Evolutionary conservation across 164 flowering plant genomes (phyloP), one percentile per base, ranked within the genome.

Genomic region (Houttuynia cordata): DNA sequence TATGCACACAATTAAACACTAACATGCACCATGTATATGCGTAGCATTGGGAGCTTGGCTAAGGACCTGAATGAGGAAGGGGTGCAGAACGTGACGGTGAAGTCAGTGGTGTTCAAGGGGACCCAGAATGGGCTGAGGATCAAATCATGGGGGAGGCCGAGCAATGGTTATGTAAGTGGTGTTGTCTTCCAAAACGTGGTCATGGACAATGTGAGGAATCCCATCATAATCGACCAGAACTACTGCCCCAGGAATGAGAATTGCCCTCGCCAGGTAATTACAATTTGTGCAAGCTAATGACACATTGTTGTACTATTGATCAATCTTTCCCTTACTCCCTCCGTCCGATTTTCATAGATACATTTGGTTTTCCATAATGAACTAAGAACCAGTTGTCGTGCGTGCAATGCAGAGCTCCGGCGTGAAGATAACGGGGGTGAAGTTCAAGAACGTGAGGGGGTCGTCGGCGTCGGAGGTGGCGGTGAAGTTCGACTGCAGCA

Each of bases 1-100:
- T 18, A 58, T 18, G 8, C 18, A 12, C 14, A 45, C 0, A 45
- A 5, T 9, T 41, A n/a, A 21, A 24, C 17, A 50, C 51, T 19
- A 1, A 18, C 13, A 41, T 39, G 12, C 23, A 49, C n/a, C n/a
- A n/a, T n/a, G n/a, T 18, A 24, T 13, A 7, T 57, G n/a, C 50
- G 67, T 79, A 83, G 96, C 71, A 81, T 84, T 53, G 95, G 97
- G 15, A 89, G 97, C 61, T 73, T 89, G 0, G 97, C 78, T 0
- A 76, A 77, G 74, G 72, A 65, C 0, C 0, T 40, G 6, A 40
- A 76, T 0, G 97, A 90, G 64, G 66, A 62, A 20, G 95, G 95
- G 0, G 97, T 90, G 13, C 70, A 76, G 52, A 82, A 82, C 53
- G 80, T 89, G 68, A 87, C 90, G 22, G 84, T 85, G 2, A 79